A percentile compares a stretch with the other conserved stretches of the same genome.
Evolutionary conservation across 768 basidiomycete species (phyloP).

Genomic region (Leucocoprinus sp.): DNA sequence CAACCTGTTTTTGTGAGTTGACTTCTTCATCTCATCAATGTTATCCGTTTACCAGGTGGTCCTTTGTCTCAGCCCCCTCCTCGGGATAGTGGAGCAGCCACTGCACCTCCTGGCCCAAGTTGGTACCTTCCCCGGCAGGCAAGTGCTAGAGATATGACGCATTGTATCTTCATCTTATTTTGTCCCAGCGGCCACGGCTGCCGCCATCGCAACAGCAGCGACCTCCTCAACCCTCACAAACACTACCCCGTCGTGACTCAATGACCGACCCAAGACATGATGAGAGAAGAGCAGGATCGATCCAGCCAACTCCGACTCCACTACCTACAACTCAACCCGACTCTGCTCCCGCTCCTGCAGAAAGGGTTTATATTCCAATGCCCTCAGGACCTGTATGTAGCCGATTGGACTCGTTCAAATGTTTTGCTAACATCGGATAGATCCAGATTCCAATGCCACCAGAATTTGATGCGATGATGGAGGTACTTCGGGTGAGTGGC

Average conservation of each 20-base stretch:
- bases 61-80: not conserved
- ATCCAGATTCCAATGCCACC: slow-evolving; percentile 53
- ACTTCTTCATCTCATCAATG: not conserved
- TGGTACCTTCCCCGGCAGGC: slow-evolving; percentile 25
- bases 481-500: slow-evolving; percentile 50
- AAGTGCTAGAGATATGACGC: not conserved
- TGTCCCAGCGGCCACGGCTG: not conserved
- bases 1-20: not conserved
- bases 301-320: not conserved
- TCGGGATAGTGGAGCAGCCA: slow-evolving; percentile 13
- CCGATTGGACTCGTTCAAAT: slow-evolving; percentile 18
- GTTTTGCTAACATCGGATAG: slow-evolving; percentile 24
- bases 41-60: not conserved
- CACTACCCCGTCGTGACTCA: too few relatives aligned
- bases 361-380: slow-evolving; percentile 34
- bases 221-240: not conserved
- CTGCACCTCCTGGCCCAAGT: slow-evolving; percentile 21
- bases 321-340: slow-evolving; percentile 17
- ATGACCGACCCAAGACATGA: not conserved
- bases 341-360: slow-evolving; percentile 15
- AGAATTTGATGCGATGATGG: slow-evolving; percentile 62
- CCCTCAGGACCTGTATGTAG: slow-evolving; percentile 32
- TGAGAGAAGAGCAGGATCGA: not conserved
- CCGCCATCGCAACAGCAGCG: not conserved
- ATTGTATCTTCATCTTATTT: not conserved